Evolutionary conservation across 2,329 filamentous ascomycete species (phyloP).

Genomic region (Coleophoma eucalyptorum): DNA sequence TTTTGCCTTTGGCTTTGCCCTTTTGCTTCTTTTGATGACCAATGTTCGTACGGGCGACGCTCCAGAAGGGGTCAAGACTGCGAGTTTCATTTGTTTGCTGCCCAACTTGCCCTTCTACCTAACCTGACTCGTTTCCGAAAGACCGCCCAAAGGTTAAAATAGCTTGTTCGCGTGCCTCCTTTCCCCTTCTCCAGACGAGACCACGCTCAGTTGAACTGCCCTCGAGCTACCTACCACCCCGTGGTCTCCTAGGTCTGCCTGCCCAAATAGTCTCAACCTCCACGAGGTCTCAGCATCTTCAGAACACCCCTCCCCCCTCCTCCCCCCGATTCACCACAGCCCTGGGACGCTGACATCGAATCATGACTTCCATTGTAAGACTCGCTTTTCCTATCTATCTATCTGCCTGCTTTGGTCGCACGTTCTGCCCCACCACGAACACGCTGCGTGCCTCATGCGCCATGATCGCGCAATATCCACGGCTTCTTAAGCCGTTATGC

Average conservation of each 20-base stretch:
- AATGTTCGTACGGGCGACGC: too few relatives aligned
- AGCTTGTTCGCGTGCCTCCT: neutral
- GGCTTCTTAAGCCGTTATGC: neutral
- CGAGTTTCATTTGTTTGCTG: too few relatives aligned
- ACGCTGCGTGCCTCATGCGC: conserved; percentile 11
- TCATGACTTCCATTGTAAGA: conserved; percentile 29
- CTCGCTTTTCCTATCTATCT: neutral
- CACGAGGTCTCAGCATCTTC: too few relatives aligned
- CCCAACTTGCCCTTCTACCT: too few relatives aligned
- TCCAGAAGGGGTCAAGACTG: too few relatives aligned
- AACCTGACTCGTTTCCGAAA: too few relatives aligned
- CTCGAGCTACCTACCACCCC: neutral
- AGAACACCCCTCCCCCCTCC: too few relatives aligned
- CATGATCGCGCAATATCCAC: conserved; percentile 2
- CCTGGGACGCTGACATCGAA: conserved; percentile 9
- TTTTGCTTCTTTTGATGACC: too few relatives aligned
- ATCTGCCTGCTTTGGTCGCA: conserved; percentile 6
- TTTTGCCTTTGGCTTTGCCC: too few relatives aligned
- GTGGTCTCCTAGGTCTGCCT: neutral
- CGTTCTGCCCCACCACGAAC: conserved; percentile 8
- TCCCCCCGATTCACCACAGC: neutral
- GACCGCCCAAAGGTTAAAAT: too few relatives aligned
- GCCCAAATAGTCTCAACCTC: too few relatives aligned
- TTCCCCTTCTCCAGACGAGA: neutral
- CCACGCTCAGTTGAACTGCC: neutral